Evolutionary conservation across 176 grass and related monocot genomes (phyloP), one percentile per base, ranked within the genome.

Genomic region (Cenchrus fungigraminus): DNA sequence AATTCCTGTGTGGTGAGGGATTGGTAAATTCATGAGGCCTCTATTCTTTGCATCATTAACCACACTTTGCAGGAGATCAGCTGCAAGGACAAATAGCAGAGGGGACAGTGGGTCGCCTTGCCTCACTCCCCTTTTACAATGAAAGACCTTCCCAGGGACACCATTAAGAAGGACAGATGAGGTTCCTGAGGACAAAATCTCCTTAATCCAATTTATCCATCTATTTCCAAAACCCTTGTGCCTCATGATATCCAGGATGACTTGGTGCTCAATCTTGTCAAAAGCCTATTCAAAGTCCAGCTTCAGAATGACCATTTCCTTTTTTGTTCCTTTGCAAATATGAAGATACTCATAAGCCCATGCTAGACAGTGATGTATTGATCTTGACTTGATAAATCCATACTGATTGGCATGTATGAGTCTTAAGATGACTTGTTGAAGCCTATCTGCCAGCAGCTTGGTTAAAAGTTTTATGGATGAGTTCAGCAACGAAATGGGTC

Each of bases 1-100:
- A 22, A 0, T 2, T 0, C 57, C 20, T 3, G 19, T 19, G 0
- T 6, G 2, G 1, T 6, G 3, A 1, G 4, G 5, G 0, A 60
- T 0, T 1, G 20, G 57, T 0, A 60, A 7, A 0, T 11, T 22
- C 3, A 60, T 5, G 0, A 9, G 17, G 4, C 57, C 20, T 3
- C 2, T 6, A 6, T 60, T 20, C 3, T 22, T 22, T 8, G 57
- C 8, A 6, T 60, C 9, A 7, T 60, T 60, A 0, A 60, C 0
- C 1, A 59, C 4, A 8, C 17, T n/a, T 3, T 59, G 56, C 1
- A 59, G 7, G 0, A 59, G 19, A 7, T 59, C 19, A 2, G 22
- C 19, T 2, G 6, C 56, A 0, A n/a, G 6, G 2, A 59, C 17
- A n/a, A 54, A 54, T 0, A 54, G 52, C 1, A 54, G 52, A 3